Percentiles rank a stretch among this genome's conserved stretches.
Evolutionary conservation across 2,329 filamentous ascomycete species (phyloP).

Genomic region (Fusarium paranaense): DNA sequence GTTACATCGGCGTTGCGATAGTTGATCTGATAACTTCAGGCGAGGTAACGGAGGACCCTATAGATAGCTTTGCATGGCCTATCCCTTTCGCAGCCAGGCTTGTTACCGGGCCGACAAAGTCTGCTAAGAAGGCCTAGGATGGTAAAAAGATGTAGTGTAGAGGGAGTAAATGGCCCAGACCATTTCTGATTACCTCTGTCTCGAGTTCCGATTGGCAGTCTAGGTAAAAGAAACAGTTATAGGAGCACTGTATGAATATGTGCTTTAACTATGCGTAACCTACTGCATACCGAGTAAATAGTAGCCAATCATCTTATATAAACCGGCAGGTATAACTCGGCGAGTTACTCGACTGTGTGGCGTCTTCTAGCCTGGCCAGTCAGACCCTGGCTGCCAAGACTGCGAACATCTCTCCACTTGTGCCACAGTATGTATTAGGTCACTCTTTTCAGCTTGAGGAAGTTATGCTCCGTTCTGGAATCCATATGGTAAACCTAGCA

Average conservation of each 20-base stretch:
- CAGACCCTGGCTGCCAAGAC: neutral
- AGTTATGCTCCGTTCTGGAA: fast-evolving
- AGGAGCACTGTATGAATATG: neutral
- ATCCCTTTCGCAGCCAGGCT: conserved; percentile 39
- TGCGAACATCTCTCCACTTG: too few species aligned
- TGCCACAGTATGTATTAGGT: too few species aligned
- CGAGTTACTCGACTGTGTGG: neutral
- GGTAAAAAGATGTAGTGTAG: neutral
- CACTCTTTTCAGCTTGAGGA: neutral
- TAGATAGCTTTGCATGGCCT: conserved; percentile 50
- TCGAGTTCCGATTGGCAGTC: too few species aligned
- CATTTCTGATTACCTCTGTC: neutral
- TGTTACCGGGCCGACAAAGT: neutral
- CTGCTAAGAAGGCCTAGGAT: neutral
- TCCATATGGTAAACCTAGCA: too few species aligned
- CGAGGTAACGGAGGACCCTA: conserved; percentile 47
- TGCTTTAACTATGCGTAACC: neutral
- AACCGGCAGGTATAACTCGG: too few species aligned
- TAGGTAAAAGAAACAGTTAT: neutral
- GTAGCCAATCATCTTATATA: neutral
- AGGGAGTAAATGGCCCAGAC: neutral
- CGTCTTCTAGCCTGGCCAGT: neutral
- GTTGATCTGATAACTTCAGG: conserved; percentile 52
- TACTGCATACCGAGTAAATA: neutral
- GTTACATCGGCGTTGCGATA: conserved; percentile 53